Evolutionary conservation across 345 rosid genomes (phyloP).

Genomic region (Populus alba): DNA sequence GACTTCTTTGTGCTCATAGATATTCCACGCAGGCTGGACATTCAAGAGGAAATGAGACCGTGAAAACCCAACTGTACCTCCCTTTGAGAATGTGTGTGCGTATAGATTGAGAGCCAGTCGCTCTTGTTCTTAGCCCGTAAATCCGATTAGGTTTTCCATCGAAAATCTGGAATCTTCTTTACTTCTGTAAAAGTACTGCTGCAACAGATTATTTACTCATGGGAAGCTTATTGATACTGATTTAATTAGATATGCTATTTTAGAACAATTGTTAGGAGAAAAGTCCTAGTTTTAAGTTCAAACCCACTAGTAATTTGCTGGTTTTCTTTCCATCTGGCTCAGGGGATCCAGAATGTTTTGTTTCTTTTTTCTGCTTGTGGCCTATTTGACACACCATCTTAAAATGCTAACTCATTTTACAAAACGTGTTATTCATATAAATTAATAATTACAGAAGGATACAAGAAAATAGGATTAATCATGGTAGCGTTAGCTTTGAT

Average conservation of each 20-base stretch:
- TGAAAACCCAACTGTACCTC: constrained; percentile 27
- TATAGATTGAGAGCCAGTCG: constrained; percentile 31
- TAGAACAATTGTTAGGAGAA: not conserved
- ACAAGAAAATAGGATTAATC: not conserved
- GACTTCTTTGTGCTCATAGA: too few species aligned
- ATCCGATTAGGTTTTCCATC: constrained; percentile 47
- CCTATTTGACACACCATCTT: too few species aligned
- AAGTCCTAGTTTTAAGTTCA: too few species aligned
- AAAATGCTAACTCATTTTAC: not conserved
- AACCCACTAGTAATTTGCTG: not conserved
- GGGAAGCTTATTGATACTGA: not conserved
- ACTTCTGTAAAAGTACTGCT: constrained; percentile 43
- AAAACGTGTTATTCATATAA: not conserved
- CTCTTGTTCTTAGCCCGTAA: constrained; percentile 36
- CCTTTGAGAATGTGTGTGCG: constrained; percentile 14
- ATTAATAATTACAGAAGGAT: not conserved
- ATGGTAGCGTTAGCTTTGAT: too few species aligned
- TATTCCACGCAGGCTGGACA: not conserved
- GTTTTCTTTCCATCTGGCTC: not conserved
- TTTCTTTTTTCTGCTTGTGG: too few species aligned
- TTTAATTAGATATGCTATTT: not conserved
- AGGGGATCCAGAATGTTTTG: not conserved
- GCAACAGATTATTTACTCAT: constrained; percentile 16
- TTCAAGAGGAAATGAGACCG: not conserved
- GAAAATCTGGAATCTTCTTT: constrained; percentile 36